Evolutionary conservation across 2,329 filamentous ascomycete genomes (phyloP).

Genomic region (Cadophora luteo-olivacea): DNA sequence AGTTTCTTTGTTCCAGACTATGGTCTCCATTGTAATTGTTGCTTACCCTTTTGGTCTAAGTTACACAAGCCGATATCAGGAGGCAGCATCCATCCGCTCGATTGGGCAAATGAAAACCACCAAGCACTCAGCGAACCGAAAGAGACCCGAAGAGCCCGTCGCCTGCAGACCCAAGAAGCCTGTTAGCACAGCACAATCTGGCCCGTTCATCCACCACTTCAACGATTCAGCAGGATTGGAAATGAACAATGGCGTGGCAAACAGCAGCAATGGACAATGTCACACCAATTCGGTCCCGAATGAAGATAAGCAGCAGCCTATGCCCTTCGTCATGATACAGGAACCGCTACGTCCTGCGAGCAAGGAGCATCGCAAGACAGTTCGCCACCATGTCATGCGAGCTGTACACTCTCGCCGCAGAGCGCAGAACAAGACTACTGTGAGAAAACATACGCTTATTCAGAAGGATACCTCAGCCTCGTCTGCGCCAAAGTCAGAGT

Average conservation of each 20-base stretch:
- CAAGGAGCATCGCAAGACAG: conserved; percentile 18
- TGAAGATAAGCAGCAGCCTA: not conserved
- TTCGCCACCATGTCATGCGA: conserved; percentile 26
- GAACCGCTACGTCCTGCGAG: conserved; percentile 21
- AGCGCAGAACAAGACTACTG: conserved; percentile 16
- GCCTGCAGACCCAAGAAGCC: not conserved
- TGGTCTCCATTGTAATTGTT: not conserved
- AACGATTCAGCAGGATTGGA: not conserved
- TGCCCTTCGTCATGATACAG: conserved; percentile 23
- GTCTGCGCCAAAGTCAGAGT: not conserved
- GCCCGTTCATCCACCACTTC: not conserved
- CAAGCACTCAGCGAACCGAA: not conserved
- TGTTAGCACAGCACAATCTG: not conserved
- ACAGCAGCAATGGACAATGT: too few species aligned
- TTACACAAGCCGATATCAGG: not conserved
- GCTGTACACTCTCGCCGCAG: conserved; percentile 15
- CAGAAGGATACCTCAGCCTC: conserved; percentile 3
- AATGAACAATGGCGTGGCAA: not conserved
- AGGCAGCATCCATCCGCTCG: conserved; percentile 6
- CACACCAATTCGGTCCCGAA: not conserved
- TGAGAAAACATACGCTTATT: conserved; percentile 7
- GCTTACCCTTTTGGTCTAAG: conserved; percentile 4
- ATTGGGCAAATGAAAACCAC: conserved; percentile 10
- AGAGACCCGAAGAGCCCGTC: not conserved
- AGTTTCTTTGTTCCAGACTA: not conserved